phyloP scores from a whole-genome alignment of 2,329 filamentous ascomycete species.

The Pseudohalonectria lignicola region DNA sequence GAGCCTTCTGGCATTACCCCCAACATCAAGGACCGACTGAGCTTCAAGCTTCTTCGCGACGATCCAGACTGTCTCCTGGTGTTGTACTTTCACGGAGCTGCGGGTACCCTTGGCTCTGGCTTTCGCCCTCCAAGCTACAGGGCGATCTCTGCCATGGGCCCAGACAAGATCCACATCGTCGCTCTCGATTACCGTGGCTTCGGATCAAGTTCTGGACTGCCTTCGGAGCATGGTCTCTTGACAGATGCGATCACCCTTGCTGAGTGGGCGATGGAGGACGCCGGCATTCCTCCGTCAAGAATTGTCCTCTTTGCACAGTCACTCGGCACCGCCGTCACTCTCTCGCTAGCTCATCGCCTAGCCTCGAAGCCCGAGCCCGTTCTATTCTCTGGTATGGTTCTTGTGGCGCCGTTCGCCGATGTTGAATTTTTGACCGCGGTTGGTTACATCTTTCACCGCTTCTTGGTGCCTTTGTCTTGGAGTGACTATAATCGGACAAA shows the following conservation, averaged over 20 bases:
- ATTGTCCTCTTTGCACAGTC: conserved; percentile 51
- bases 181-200: conserved; percentile 54
- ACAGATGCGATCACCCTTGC: conserved; percentile 39
- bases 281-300: conserved; percentile 37
- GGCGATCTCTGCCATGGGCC: conserved; percentile 36
- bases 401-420: conserved; percentile 47
- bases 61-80: conserved; percentile 31
- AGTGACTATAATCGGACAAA: too few species aligned
- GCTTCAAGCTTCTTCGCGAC: conserved; percentile 31
- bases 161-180: conserved; percentile 42
- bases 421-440: conserved; percentile 37
- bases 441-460: too few species aligned
- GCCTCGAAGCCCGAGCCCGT: conserved; percentile 18
- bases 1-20: conserved; percentile 23
- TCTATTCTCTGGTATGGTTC: conserved; percentile 40
- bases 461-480: too few species aligned
- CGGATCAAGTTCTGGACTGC: conserved; percentile 37
- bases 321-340: conserved; percentile 37
- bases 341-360: conserved; percentile 18
- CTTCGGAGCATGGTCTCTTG: conserved; percentile 43
- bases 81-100: conserved; percentile 43
- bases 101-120: conserved; percentile 43
- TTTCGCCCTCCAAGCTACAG: conserved; percentile 45
- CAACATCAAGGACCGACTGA: conserved; percentile 22
- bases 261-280: conserved; percentile 41